A percentile compares a stretch with the other conserved stretches of the same genome.
phyloP scores from a whole-genome alignment of 805 yeast genomes.

The Candida gorgasii region DNA sequence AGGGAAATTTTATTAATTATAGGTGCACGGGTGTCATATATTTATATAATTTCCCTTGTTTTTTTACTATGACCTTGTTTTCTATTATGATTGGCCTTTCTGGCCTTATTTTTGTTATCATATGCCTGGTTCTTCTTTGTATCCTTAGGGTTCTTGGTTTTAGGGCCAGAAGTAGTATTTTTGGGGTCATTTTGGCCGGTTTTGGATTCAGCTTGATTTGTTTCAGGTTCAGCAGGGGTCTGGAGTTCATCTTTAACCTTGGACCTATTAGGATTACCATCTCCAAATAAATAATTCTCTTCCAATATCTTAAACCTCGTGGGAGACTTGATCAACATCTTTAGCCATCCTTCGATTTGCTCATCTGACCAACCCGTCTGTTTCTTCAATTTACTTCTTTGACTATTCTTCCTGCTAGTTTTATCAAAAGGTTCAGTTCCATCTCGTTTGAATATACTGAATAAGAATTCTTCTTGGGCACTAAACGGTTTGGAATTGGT shows the following conservation, averaged over 20 bases:
- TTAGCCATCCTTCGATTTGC: constrained; percentile 91
- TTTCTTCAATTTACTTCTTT: constrained; percentile 46
- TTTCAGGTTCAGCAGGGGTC: no score
- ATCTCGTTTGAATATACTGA: constrained; percentile 50
- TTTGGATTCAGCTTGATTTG: no score
- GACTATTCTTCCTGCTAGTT: constrained; percentile 49
- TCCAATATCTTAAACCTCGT: constrained; percentile 61
- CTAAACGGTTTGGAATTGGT: constrained; percentile 27
- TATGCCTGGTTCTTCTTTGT: constrained; percentile 25
- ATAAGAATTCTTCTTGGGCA: constrained; percentile 54
- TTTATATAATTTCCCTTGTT: not conserved
- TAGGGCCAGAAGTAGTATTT: no score
- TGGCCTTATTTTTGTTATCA: constrained; percentile 57
- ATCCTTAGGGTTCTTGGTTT: constrained; percentile 15
- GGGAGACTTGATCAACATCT: constrained; percentile 69
- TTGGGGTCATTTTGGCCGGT: not conserved
- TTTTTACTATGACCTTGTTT: constrained; percentile 61
- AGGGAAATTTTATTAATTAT: no score
- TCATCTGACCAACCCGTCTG: constrained; percentile 78
- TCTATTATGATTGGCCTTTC: constrained; percentile 64
- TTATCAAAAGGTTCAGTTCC: constrained; percentile 47
- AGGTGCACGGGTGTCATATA: no score
- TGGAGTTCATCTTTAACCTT: no score
- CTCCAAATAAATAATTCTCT: constrained; percentile 52
- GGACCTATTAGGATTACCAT: constrained; percentile 14